Conservation (phyloP, 2,329 filamentous ascomycete genomes). For the Scedosporium minutisporum region DNA sequence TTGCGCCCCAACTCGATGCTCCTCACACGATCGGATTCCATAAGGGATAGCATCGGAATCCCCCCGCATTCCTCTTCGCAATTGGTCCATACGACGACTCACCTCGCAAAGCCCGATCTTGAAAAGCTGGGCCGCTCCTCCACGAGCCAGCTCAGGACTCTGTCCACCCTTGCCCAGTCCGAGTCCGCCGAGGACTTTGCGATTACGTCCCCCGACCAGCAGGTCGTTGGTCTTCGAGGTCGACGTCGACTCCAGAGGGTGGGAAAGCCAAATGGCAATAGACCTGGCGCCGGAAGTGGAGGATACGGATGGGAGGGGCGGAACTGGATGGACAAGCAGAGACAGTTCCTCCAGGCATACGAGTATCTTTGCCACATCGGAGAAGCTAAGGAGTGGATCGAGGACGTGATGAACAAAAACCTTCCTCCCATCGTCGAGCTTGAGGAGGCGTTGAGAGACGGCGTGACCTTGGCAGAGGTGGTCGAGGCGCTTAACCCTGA, state of each 20-base stretch:
- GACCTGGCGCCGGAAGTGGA: constrained; percentile 18
- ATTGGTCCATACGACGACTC: constrained; percentile 26
- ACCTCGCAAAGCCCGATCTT: constrained; percentile 60
- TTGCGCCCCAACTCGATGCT: constrained; percentile 53
- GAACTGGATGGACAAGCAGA: constrained; percentile 98
- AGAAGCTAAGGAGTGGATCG: constrained; percentile 98
- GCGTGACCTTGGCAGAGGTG: constrained; percentile 87
- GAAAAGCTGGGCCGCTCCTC: constrained; percentile 78
- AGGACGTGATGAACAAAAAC: constrained; percentile 72
- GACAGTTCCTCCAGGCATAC: constrained; percentile 92
- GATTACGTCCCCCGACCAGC: constrained; percentile 67
- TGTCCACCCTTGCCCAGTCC: constrained; percentile 73
- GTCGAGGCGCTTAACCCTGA: constrained; percentile 81
- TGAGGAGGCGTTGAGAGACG: constrained; percentile 85
- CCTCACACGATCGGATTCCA: constrained; percentile 46
- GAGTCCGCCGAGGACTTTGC: constrained; percentile 70
- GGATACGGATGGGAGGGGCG: constrained; percentile 67
- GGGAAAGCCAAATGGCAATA: constrained; percentile 36
- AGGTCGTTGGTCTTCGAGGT: constrained; percentile 80
- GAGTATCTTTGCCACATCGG: constrained; percentile 98
- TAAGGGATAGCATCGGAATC: constrained; percentile 24
- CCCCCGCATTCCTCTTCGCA: constrained; percentile 20
- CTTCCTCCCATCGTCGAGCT: constrained; percentile 90
- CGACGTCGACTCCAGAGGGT: constrained; percentile 71
- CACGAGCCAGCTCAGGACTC: constrained; percentile 76